phyloP scores from a whole-genome alignment of 2,329 filamentous ascomycete species.

The Massarina eburnea region DNA sequence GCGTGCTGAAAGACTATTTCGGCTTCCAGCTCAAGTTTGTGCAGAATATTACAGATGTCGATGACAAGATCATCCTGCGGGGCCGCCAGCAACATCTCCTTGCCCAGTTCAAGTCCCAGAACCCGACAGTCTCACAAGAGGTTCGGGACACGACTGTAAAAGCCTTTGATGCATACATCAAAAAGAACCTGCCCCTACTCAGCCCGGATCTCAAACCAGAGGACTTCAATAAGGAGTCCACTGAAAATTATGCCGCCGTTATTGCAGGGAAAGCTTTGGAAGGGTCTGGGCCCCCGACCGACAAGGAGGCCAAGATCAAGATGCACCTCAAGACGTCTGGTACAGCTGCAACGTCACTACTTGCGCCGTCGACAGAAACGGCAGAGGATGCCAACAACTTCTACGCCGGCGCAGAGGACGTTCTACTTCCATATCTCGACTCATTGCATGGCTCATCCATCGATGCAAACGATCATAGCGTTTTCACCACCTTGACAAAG shows the following conservation, averaged over 20 bases:
- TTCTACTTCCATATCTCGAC: conserved; percentile 83
- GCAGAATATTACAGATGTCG: conserved; percentile 80
- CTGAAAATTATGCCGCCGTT: conserved; percentile 57
- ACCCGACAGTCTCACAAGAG: conserved; percentile 47
- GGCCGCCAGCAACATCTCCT: conserved; percentile 80
- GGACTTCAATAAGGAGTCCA: conserved; percentile 50
- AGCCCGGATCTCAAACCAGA: conserved; percentile 48
- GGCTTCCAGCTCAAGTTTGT: conserved; percentile 81
- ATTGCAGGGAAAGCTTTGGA: conserved; percentile 58
- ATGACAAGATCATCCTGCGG: conserved; percentile 62
- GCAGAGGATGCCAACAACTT: conserved; percentile 49
- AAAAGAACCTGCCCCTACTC: conserved; percentile 67
- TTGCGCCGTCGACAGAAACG: conserved; percentile 29
- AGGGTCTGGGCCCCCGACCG: conserved; percentile 60
- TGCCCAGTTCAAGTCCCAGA: conserved; percentile 62
- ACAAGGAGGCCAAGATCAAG: conserved; percentile 83
- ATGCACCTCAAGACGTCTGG: conserved; percentile 75
- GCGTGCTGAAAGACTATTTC: conserved; percentile 82
- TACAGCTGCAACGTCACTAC: conserved; percentile 56
- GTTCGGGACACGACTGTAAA: conserved; percentile 53
- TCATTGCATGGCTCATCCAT: conserved; percentile 58
- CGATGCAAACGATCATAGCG: conserved; percentile 64
- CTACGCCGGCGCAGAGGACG: conserved; percentile 62
- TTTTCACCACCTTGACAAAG: conserved; percentile 84
- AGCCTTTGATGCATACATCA: conserved; percentile 60